Evolutionary conservation across 2,329 filamentous ascomycete genomes (phyloP).

Genomic region (Apiospora malaysiana): DNA sequence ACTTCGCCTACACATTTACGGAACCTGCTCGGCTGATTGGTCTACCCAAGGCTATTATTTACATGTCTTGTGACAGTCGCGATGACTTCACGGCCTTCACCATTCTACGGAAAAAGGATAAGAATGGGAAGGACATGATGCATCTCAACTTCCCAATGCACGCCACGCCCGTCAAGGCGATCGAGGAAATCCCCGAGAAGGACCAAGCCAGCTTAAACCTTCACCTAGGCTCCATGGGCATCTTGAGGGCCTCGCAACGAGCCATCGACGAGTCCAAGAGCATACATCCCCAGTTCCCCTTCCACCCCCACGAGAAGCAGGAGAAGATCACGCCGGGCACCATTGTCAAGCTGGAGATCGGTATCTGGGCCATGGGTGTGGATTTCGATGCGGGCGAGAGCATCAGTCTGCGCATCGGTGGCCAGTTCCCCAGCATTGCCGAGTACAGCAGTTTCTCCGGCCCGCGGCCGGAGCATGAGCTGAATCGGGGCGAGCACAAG

Average conservation of each 20-base stretch:
- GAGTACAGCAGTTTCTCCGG: conserved; percentile 46
- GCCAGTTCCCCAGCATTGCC: conserved; percentile 45
- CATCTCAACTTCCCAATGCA: conserved; percentile 49
- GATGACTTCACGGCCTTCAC: conserved; percentile 53
- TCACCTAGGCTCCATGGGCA: conserved; percentile 48
- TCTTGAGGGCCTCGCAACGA: conserved; percentile 51
- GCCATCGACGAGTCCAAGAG: conserved; percentile 41
- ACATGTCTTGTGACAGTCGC: conserved; percentile 47
- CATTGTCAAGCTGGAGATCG: conserved; percentile 36
- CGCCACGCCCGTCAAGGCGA: conserved; percentile 34
- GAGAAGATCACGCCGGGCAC: conserved; percentile 33
- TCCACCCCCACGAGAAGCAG: conserved; percentile 33
- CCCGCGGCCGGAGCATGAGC: conserved; percentile 46
- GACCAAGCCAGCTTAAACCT: conserved; percentile 47
- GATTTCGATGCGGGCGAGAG: conserved; percentile 38
- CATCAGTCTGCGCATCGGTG: conserved; percentile 27
- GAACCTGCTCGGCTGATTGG: conserved; percentile 49
- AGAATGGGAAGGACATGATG: conserved; percentile 47
- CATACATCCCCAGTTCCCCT: conserved; percentile 39
- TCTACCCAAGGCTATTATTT: conserved; percentile 51
- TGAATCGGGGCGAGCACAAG: conserved; percentile 46
- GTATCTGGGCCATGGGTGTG: conserved; percentile 39
- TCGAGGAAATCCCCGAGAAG: conserved; percentile 39
- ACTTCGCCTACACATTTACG: conserved; percentile 48
- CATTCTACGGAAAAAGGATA: conserved; percentile 50